Evolutionary conservation across 257 asterid genomes (phyloP), one percentile per base, ranked within the genome.

Genomic region (Buddleja alternifolia): DNA sequence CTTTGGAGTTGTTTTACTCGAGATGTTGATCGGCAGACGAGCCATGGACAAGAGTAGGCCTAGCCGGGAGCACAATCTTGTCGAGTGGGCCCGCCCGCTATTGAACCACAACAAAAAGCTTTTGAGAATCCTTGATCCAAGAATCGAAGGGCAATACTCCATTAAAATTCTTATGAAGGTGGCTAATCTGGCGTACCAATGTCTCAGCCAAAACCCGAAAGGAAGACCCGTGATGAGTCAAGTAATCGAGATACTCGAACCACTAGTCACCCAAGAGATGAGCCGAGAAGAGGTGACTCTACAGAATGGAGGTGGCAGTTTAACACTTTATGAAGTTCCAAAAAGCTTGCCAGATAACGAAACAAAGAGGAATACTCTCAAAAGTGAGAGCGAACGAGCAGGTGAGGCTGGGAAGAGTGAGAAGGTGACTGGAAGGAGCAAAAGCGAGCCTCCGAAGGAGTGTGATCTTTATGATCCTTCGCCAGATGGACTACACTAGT

Each of bases 41-140:
- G 95, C 97, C 4, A 83, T 90, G 97, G 99, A 93, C 45, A 90
- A 88, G 70, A 88, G 94, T 80, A 59, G 94, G 85, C 99, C 96
- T 52, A 85, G 96, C 82, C 76, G 90, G 55, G 97, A 90, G 81
- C 96, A 87, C 72, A 93, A 87, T 73, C 97, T 93, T 5, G 97
- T 93, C 3, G 96, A 90, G 82, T 93, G 90, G 89, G 97, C 96
- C 14, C 95, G 96, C 1, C 99, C 99, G 8, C 82, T 87, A 25
- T 84, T 90, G 47, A 90, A 82, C 75, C 90, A 86, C 73, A 79
- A 75, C 80, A 90, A 78, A 79, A 90, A 87, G 85, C 87, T 93
- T 2, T 21, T 79, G 67, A 79, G 88, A 77, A 88, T 90, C 73
- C 82, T 93, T 21, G 97, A 93, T 60, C 94, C 93, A 5, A 86